phyloP scores from a whole-genome alignment of 108 stramenopile species.

The Mayamaea pseudoterrestris region DNA sequence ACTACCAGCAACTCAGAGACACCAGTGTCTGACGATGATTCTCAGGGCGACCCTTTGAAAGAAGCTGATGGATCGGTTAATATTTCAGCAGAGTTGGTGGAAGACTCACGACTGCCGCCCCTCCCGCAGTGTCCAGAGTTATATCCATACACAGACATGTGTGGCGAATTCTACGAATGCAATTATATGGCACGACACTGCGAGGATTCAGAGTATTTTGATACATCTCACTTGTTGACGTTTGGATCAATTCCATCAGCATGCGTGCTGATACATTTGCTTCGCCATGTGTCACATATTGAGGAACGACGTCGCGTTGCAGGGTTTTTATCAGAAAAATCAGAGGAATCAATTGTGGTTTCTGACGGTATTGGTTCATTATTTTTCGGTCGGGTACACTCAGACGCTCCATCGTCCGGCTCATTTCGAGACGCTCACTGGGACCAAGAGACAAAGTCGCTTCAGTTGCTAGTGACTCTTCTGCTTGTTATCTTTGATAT shows the following conservation, averaged over 20 bases:
- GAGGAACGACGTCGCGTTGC: slow-evolving; percentile 3
- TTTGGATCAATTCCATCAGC: slow-evolving; percentile 64
- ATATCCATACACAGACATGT: slow-evolving; percentile 10
- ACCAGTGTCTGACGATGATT: too few species aligned
- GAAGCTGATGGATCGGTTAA: too few species aligned
- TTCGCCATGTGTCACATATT: slow-evolving; percentile 25
- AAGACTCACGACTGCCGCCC: slow-evolving; percentile 17
- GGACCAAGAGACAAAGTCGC: too few species aligned
- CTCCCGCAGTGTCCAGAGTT: slow-evolving; percentile 15
- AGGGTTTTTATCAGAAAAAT: not conserved
- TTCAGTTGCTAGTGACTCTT: slow-evolving; percentile 27
- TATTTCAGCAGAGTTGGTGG: not conserved
- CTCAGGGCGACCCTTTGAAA: too few species aligned
- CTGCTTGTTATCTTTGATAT: slow-evolving; percentile 18
- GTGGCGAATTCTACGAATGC: too few species aligned
- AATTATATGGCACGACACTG: too few species aligned
- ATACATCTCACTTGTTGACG: slow-evolving; percentile 36
- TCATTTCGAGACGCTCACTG: too few species aligned
- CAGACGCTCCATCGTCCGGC: too few species aligned
- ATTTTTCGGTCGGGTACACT: slow-evolving; percentile 1
- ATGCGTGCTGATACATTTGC: slow-evolving; percentile 45
- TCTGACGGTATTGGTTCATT: slow-evolving; percentile 1
- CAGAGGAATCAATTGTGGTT: not conserved
- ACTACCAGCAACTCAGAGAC: too few species aligned
- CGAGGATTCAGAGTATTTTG: too few species aligned